Evolutionary conservation across 441 rosid species (phyloP), one percentile per base, ranked within the genome.

Genomic region (Daphne laureola): DNA sequence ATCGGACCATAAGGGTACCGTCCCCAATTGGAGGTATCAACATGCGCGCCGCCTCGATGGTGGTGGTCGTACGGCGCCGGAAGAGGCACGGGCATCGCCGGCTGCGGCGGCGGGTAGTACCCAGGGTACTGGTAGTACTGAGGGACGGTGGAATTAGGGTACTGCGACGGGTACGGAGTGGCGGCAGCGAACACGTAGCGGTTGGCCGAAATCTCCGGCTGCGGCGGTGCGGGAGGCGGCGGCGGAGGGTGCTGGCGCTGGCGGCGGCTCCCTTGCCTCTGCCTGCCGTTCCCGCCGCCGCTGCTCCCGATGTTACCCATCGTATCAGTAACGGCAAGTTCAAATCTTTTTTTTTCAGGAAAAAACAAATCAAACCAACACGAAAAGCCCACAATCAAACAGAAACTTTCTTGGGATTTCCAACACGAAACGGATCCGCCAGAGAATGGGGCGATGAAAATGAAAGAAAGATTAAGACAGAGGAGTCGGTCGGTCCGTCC

Each of bases 181-280:
- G 90, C 97, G 0, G 97, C 96, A 1, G 97, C 85, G 66, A 89
- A 80, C 4, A 88, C 90, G 64, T 80, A 76, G 15, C 84, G 87
- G 64, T 77, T 92, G 41, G 91, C 61, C 15, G 80, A 47, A 70
- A 74, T 70, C 58, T 87, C 98, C 17, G 85, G 77, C 58, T 82
- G 78, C 0, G 87, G 80, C n/a, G 80, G 78, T 2, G 74, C 64
- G 1, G 79, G 75, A 7, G 81, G 77, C 0, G 82, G 78, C 40
- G 77, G 87, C 17, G 83, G 63, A 0, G 78, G 72, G 0, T 75
- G 70, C 3, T 67, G 72, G 14, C 74, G 81, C 40, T 65, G 64
- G 9, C 76, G 74, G 14, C 72, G 64, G 51, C 73, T 70, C 0
- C 79, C 65, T 23, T 70, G 76, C 54, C 82, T 60, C 49, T 91